A percentile compares a stretch with the other conserved stretches of the same genome.
These are phyloP conservation scores for Puccinia triticina DNA, from an alignment of 1,284 basidiomycete species.

Conservation along the genomic window DNA sequence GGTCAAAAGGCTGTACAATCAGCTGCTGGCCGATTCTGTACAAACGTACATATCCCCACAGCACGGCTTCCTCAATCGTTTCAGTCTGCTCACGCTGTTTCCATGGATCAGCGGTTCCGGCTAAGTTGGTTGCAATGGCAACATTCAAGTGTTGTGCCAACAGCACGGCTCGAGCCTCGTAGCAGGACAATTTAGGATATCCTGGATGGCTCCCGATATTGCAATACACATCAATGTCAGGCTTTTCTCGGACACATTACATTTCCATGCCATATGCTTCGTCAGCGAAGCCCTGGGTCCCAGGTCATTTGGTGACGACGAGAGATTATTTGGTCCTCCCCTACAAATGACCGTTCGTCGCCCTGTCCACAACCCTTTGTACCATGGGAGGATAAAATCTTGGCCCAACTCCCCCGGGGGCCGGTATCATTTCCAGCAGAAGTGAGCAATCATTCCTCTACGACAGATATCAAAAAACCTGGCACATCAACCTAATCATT, in stretches of 20 bases:
- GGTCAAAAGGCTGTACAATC: too few species aligned
- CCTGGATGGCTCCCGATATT: too few species aligned
- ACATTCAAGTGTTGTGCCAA: too few species aligned
- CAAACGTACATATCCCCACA: too few species aligned
- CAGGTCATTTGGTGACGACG: constrained; percentile 9
- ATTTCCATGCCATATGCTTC: neutral
- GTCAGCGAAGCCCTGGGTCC: neutral
- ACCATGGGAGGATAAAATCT: neutral
- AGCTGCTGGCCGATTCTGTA: too few species aligned
- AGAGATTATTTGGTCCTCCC: neutral
- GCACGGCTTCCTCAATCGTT: too few species aligned
- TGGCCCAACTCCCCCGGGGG: neutral
- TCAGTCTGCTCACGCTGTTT: too few species aligned
- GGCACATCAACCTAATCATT: neutral
- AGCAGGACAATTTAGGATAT: neutral
- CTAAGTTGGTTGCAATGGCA: too few species aligned
- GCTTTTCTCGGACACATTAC: neutral
- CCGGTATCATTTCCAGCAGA: neutral
- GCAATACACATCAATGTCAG: neutral
- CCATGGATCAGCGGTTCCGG: too few species aligned
- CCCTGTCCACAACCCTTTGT: neutral
- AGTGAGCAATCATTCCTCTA: neutral
- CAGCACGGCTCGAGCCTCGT: too few species aligned
- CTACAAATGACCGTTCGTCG: neutral
- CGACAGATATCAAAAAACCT: neutral